Evolutionary conservation across 192 early-diverging fungal species (phyloP).

Genomic region (Jimgerdemannia lactiflua): DNA sequence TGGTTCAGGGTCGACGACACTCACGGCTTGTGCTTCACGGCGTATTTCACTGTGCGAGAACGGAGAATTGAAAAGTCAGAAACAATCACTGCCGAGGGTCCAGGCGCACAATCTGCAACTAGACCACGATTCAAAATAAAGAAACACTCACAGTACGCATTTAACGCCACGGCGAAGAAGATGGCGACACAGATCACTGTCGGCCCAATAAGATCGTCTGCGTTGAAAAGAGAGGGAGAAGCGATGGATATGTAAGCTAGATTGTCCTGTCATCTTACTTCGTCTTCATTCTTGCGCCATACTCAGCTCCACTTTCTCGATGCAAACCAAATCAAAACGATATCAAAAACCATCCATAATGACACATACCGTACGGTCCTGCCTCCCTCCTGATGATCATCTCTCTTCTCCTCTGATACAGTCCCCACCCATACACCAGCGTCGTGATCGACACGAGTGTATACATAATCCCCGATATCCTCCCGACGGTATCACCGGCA

Average conservation of each 20-base stretch:
- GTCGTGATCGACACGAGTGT: constrained; percentile 69
- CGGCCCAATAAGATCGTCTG: constrained; percentile 73
- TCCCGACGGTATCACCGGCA: constrained; percentile 54
- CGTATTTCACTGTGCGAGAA: too few relatives aligned
- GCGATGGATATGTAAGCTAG: too few relatives aligned
- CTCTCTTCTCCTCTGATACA: constrained; percentile 62
- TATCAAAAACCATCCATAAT: neutral
- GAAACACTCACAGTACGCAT: constrained; percentile 40
- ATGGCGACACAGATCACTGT: constrained; percentile 64
- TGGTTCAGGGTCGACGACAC: too few relatives aligned
- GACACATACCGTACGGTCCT: constrained; percentile 39
- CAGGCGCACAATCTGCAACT: too few relatives aligned
- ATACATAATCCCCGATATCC: constrained; percentile 70
- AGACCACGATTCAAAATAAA: neutral
- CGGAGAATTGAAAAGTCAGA: too few relatives aligned
- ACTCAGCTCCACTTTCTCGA: too few relatives aligned
- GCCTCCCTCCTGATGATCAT: constrained; percentile 58
- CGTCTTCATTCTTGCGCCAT: too few relatives aligned
- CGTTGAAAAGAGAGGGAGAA: neutral
- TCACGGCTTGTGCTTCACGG: too few relatives aligned
- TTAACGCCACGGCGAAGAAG: constrained; percentile 44
- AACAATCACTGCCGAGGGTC: too few relatives aligned
- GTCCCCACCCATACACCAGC: constrained; percentile 65
- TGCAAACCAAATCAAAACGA: neutral
- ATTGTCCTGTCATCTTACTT: too few relatives aligned